Base-by-base conservation (phyloP, 768 basidiomycete species). In the Omphalotus guepiniiformis region DNA sequence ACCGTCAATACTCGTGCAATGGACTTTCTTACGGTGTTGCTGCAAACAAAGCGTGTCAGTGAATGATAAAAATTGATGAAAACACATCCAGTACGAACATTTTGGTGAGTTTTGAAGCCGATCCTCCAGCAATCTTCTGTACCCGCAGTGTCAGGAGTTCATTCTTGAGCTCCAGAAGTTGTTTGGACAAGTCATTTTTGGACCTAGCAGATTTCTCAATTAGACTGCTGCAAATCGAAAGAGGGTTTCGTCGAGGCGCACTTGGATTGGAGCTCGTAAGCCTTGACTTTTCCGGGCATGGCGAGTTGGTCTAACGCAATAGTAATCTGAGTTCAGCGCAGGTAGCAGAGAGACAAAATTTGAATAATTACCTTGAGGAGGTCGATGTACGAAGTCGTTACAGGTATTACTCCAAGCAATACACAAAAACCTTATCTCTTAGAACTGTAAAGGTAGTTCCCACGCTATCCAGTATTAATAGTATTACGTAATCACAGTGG, bases 1-100 rank as follows among this genome's bases (percentile, higher is more conserved):
- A 98, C 93, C 36, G 96, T 99, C 73, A 97, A 69, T 57, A 98
- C 94, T 47, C 96, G 92, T 54, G 96, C 96, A 64, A 99, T 91
- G 55, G 92, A 94, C 76, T 97, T 98, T 79, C 96, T 94, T 69
- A 97, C 92, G 56, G 88, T 79, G 69, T 85, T 82, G 71, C 96
- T 99, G 55, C n/a, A 36, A 32, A 2, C 12, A 28, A 29, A 30
- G 42, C 19, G 41, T 15, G 39, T n/a, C 26, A 50, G 42, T 2
- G 44, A 34, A 42, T n/a, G 42, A 42, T 34, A 37, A 52, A n/a
- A 48, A 35, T 48, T 9, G 28, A 38, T 26, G 34, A 25, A 22
- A 21, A 3, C 5, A 16, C 34, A 34, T 26, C 3, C 3, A 43
- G 11, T 19, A 79, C 87, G 61, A 69, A 99, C 96, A 99, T 98